A percentile compares a stretch with the other conserved stretches of the same genome.
Conservation (phyloP, 495 filamentous ascomycete species). For the Oidiodendron maius region DNA sequence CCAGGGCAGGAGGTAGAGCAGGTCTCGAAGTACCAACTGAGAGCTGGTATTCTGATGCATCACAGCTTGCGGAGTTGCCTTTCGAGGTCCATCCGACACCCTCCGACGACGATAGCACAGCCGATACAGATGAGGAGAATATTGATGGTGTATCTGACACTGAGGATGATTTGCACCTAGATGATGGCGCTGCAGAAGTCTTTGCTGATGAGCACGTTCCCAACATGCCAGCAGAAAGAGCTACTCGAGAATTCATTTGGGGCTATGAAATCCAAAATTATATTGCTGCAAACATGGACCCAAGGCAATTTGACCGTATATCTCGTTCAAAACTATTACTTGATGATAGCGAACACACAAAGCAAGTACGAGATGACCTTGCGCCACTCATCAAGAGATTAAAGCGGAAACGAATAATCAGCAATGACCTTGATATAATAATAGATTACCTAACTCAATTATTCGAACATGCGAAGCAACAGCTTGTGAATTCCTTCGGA, state of each 20-base stretch:
- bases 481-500: conserved; percentile 9
- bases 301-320: conserved; percentile 7
- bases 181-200: background rate
- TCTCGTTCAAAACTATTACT: conserved; percentile 5
- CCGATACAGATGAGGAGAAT: background rate
- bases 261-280: conserved; percentile 5
- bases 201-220: background rate
- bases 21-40: conserved; percentile 8
- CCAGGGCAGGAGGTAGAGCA: background rate
- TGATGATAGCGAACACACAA: conserved; percentile 2
- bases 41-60: conserved; percentile 8
- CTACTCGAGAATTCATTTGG: background rate
- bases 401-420: conserved; percentile 4
- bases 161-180: background rate
- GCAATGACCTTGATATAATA: conserved; percentile 14
- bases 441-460: conserved; percentile 21
- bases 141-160: background rate
- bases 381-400: background rate
- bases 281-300: conserved; percentile 3
- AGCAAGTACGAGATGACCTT: background rate
- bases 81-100: background rate
- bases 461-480: conserved; percentile 16
- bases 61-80: background rate
- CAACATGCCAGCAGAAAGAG: background rate
- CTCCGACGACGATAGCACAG: no score